Percentiles rank a stretch among this genome's conserved stretches.
Evolutionary conservation across 2,329 filamentous ascomycete species (phyloP).

Genomic region (Apiospora rasikravindrae): DNA sequence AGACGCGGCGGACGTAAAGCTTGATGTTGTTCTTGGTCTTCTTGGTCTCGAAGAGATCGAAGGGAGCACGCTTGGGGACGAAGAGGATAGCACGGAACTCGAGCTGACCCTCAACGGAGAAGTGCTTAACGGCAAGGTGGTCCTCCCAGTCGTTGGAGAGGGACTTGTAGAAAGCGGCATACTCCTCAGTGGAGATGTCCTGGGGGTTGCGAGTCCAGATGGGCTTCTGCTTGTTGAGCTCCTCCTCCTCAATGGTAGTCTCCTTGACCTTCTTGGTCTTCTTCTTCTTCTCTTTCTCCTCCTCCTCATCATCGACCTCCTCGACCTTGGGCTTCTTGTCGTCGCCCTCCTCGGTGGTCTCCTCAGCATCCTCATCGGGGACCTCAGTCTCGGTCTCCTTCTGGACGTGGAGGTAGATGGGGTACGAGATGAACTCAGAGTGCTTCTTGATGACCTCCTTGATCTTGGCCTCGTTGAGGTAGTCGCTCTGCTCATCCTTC

Average conservation of each 20-base stretch:
- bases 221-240: slow-evolving; percentile 99
- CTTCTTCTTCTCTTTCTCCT: slow-evolving; percentile 86
- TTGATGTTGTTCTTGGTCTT: slow-evolving; percentile 99
- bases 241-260: slow-evolving; percentile 97
- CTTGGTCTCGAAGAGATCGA: slow-evolving; percentile 99
- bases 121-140: slow-evolving; percentile 99
- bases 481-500: slow-evolving; percentile 99
- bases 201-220: slow-evolving; percentile 99
- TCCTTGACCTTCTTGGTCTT: slow-evolving; percentile 99
- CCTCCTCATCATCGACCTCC: slow-evolving; percentile 87
- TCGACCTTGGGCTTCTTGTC: slow-evolving; percentile 96
- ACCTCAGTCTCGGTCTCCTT: slow-evolving; percentile 99
- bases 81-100: slow-evolving; percentile 99
- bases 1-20: slow-evolving; percentile 99
- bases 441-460: slow-evolving; percentile 99
- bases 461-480: slow-evolving; percentile 98
- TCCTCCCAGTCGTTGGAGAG: slow-evolving; percentile 99
- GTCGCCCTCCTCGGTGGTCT: slow-evolving; percentile 72
- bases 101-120: slow-evolving; percentile 99
- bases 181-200: slow-evolving; percentile 96
- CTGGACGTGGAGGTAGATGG: slow-evolving; percentile 99
- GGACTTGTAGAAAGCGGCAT: slow-evolving; percentile 99
- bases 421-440: slow-evolving; percentile 99
- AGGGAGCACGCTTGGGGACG: slow-evolving; percentile 98
- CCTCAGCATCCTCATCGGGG: slow-evolving; percentile 90